phyloP scores from a whole-genome alignment of 768 basidiomycete species.

The Cystoderma amianthinum region DNA sequence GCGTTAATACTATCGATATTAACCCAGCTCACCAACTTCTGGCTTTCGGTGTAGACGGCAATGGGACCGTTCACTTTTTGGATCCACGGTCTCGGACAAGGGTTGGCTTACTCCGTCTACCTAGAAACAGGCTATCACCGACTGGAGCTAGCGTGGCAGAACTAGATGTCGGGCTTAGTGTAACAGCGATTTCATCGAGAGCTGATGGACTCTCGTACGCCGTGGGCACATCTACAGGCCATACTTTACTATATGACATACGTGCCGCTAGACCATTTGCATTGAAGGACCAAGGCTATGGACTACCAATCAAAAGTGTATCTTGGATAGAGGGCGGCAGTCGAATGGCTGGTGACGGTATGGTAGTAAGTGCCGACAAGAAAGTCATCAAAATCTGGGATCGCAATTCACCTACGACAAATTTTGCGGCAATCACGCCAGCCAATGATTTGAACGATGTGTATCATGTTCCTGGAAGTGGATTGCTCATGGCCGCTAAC shows the following conservation, averaged over 20 bases:
- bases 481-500: slow-evolving; percentile 86
- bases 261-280: slow-evolving; percentile 80
- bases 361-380: slow-evolving; percentile 89
- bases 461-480: slow-evolving; percentile 85
- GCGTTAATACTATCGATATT: slow-evolving; percentile 88
- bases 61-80: slow-evolving; percentile 91
- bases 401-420: slow-evolving; percentile 72
- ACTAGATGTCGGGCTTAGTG: slow-evolving; percentile 35
- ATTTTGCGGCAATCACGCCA: slow-evolving; percentile 91
- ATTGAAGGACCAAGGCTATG: slow-evolving; percentile 95
- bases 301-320: slow-evolving; percentile 79
- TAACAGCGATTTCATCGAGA: slow-evolving; percentile 83
- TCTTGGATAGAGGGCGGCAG: slow-evolving; percentile 87
- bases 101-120: slow-evolving; percentile 66
- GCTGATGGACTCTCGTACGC: slow-evolving; percentile 91
- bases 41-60: slow-evolving; percentile 83
- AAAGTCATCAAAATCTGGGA: slow-evolving; percentile 99
- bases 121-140: slow-evolving; percentile 42
- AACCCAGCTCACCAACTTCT: slow-evolving; percentile 90
- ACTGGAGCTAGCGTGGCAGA: slow-evolving; percentile 21
- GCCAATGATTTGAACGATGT: slow-evolving; percentile 85
- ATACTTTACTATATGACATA: slow-evolving; percentile 92
- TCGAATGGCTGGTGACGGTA: slow-evolving; percentile 78
- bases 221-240: slow-evolving; percentile 91
- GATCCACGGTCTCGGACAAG: slow-evolving; percentile 79